Conservation (phyloP, 345 rosid genomes). For the Populus ilicifolia region DNA sequence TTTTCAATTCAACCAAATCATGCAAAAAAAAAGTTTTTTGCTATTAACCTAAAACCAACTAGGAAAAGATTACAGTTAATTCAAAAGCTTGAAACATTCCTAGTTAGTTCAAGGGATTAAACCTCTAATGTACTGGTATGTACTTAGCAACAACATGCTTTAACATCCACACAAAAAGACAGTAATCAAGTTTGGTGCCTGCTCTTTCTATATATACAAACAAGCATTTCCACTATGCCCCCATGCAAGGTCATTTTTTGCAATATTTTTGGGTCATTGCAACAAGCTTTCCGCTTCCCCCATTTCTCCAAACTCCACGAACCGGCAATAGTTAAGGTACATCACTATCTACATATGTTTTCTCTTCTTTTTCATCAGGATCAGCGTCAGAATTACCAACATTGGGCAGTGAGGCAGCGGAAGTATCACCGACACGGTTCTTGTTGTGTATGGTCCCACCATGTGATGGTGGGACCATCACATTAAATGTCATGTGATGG, state of each 20-base stretch:
- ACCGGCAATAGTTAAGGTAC: slow-evolving; percentile 2
- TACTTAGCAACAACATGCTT: neutral
- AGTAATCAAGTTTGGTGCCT: neutral
- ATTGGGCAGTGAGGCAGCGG: neutral
- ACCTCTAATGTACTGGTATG: neutral
- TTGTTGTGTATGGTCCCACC: too few relatives aligned
- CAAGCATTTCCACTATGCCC: neutral
- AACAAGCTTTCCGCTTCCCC: slow-evolving; percentile 16
- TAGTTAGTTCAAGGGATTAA: neutral
- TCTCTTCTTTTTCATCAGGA: neutral
- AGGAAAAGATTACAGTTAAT: too few relatives aligned
- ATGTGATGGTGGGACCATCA: too few relatives aligned
- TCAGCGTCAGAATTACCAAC: neutral
- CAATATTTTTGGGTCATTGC: neutral
- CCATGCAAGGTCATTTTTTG: neutral
- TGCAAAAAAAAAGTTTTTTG: neutral
- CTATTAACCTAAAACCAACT: neutral
- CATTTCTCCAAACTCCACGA: slow-evolving; percentile 21
- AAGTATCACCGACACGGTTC: slow-evolving; percentile 15
- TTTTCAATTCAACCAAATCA: neutral
- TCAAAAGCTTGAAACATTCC: neutral
- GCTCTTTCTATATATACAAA: neutral
- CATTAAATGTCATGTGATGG: too few relatives aligned
- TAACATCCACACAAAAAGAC: neutral
- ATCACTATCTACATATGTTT: neutral